Evolutionary conservation across 805 yeast species (phyloP).

Genomic region (Myxozyma geophila): DNA sequence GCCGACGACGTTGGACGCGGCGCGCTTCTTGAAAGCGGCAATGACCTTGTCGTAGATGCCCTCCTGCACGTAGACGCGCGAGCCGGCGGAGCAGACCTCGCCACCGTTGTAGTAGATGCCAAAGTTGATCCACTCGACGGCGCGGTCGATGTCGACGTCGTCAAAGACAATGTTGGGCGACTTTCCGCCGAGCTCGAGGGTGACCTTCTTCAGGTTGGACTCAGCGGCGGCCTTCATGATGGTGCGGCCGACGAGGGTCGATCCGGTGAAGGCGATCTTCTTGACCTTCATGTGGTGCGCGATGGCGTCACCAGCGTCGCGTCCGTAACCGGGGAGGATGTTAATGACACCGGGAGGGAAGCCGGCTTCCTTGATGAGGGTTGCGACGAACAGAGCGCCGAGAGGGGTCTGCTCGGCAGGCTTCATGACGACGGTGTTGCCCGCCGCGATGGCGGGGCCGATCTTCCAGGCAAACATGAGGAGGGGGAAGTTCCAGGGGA

Average conservation of each 20-base stretch:
- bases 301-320: constrained; percentile 79
- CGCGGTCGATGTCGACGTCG: constrained; percentile 78
- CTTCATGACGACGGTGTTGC: constrained; percentile 86
- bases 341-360: constrained; percentile 91
- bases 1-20: constrained; percentile 66
- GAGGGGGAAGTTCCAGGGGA: constrained; percentile 97
- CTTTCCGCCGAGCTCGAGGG: constrained; percentile 95
- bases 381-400: constrained; percentile 77
- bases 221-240: constrained; percentile 82
- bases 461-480: constrained; percentile 94
- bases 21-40: constrained; percentile 58
- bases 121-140: constrained; percentile 72
- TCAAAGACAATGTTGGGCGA: constrained; percentile 88
- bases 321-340: constrained; percentile 85
- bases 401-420: constrained; percentile 92
- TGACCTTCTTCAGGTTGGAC: constrained; percentile 83
- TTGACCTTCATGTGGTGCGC: constrained; percentile 78
- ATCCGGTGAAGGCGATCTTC: constrained; percentile 94
- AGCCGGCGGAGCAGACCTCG: constrained; percentile 95
- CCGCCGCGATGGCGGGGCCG: constrained; percentile 90
- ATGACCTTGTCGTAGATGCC: constrained; percentile 78
- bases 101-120: constrained; percentile 95
- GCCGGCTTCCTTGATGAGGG: constrained; percentile 77
- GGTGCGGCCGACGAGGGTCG: constrained; percentile 85
- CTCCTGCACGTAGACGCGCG: constrained; percentile 87